Percentiles rank a stretch among this genome's conserved stretches.
These are phyloP conservation scores for Barbarea vulgaris DNA, from an alignment of 345 rosid genomes.

Conservation along the genomic window DNA sequence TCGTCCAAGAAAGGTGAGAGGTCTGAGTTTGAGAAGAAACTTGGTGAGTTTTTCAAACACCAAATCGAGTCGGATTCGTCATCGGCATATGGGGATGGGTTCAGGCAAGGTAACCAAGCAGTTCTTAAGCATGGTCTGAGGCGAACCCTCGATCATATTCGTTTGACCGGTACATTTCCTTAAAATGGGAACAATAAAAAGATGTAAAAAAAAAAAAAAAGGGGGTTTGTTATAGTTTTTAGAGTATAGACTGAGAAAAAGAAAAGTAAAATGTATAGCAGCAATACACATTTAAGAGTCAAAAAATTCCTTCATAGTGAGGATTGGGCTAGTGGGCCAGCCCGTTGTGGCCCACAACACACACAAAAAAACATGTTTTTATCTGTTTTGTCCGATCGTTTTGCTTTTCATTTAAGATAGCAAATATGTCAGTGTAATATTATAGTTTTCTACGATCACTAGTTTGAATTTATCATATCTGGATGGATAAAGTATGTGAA, in stretches of 20 bases:
- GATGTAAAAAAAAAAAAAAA: neutral
- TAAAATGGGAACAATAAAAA: neutral
- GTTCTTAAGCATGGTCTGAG: slow-evolving; percentile 66
- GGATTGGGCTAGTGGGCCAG: too few relatives aligned
- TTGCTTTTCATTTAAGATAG: neutral
- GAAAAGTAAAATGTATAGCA: slow-evolving; percentile 24
- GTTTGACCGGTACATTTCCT: slow-evolving; percentile 82
- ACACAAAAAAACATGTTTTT: too few relatives aligned
- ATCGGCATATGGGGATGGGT: slow-evolving; percentile 88
- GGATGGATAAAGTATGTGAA: slow-evolving; percentile 17
- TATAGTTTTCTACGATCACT: neutral
- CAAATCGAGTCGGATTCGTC: slow-evolving; percentile 87
- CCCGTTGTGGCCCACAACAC: too few relatives aligned
- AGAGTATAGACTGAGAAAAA: slow-evolving; percentile 34
- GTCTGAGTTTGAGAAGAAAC: slow-evolving; percentile 90
- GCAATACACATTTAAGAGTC: slow-evolving; percentile 25
- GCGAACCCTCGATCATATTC: slow-evolving; percentile 88
- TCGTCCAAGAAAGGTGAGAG: slow-evolving; percentile 83
- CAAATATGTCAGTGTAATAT: neutral
- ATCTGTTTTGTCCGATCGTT: neutral
- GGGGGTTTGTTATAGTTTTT: slow-evolving; percentile 23
- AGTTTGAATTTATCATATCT: slow-evolving; percentile 8
- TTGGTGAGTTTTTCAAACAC: slow-evolving; percentile 85
- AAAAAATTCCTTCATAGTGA: too few relatives aligned
- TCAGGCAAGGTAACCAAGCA: slow-evolving; percentile 75